Evolutionary conservation across 2,329 filamentous ascomycete species (phyloP).

Genomic region (Lachnellula willkommii): DNA sequence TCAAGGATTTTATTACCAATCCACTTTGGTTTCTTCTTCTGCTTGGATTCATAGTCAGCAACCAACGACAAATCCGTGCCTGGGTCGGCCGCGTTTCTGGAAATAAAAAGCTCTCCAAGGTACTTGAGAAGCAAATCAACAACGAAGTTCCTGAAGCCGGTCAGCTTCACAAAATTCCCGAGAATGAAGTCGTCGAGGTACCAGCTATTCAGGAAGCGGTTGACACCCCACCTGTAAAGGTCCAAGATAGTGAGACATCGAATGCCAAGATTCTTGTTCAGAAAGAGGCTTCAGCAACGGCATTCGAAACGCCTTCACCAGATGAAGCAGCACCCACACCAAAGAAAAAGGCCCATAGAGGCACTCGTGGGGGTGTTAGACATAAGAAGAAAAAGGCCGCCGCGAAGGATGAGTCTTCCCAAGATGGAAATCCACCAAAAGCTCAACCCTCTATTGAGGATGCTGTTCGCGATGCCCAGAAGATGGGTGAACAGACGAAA

Average conservation of each 20-base stretch:
- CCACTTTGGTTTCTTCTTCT: constrained; percentile 38
- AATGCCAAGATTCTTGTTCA: neutral
- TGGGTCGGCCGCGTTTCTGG: constrained; percentile 31
- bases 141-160: constrained; percentile 1
- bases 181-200: constrained; percentile 9
- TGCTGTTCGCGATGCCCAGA: constrained; percentile 54
- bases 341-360: constrained; percentile 61
- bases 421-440: constrained; percentile 37
- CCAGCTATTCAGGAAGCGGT: constrained; percentile 1
- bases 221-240: neutral
- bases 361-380: constrained; percentile 65
- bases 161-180: constrained; percentile 3
- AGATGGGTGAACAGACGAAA: constrained; percentile 46
- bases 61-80: constrained; percentile 23
- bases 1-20: constrained; percentile 52
- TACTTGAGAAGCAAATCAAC: constrained; percentile 12
- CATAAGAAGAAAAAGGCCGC: constrained; percentile 50
- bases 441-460: constrained; percentile 49
- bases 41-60: constrained; percentile 18
- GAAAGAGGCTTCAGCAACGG: neutral
- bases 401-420: constrained; percentile 14
- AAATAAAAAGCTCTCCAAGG: constrained; percentile 21
- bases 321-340: constrained; percentile 21
- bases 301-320: constrained; percentile 9
- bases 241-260: neutral